Evolutionary conservation across 2,329 filamentous ascomycete genomes (phyloP), one percentile per base, ranked within the genome.

Genomic region (Phialophora expanda): DNA sequence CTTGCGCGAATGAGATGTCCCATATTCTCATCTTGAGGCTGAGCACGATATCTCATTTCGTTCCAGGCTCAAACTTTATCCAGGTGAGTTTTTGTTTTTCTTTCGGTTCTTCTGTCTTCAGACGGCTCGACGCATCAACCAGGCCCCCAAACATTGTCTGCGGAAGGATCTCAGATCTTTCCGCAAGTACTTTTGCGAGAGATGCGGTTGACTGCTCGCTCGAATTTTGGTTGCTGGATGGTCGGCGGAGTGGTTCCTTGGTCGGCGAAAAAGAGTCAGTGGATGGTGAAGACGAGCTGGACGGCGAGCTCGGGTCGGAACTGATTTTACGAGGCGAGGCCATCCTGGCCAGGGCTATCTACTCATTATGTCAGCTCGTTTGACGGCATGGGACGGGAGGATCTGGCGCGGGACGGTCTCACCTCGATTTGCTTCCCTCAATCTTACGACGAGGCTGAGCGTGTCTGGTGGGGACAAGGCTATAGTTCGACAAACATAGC

Each of bases 71-170:
- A 3, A 59, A 53, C 22, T 68, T 64, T 20, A 62, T 48, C 54
- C 63, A 57, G 11, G 60, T 68, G 30, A 64, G 34, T 14, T 66
- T 56, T 30, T 41, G 55, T 24, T 62, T 62, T 46, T 63, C 28
- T 34, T 60, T 59, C 9, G 17, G 26, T 48, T 57, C 50, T 24
- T 30, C 32, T 9, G 32, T 11, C 11, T 54, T 58, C 24, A 66
- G 28, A 20, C 58, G 53, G 50, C 50, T 56, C 50, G 66, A 68
- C 12, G 63, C 66, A 34, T 66, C 66, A 26, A 66, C 66, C 48
- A 66, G 48, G 2, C 63, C 66, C 48, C 66, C 55, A 48, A 66
- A 66, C 30, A 68, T 61, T 30, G 54, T 50, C 41, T 64, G 51
- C 9, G 60, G 44, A 4, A 68, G 60, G 3, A 56, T 32, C 32